Evolutionary conservation across 163 green algal species (phyloP).

Genomic region (Prototheca stagnorum): DNA sequence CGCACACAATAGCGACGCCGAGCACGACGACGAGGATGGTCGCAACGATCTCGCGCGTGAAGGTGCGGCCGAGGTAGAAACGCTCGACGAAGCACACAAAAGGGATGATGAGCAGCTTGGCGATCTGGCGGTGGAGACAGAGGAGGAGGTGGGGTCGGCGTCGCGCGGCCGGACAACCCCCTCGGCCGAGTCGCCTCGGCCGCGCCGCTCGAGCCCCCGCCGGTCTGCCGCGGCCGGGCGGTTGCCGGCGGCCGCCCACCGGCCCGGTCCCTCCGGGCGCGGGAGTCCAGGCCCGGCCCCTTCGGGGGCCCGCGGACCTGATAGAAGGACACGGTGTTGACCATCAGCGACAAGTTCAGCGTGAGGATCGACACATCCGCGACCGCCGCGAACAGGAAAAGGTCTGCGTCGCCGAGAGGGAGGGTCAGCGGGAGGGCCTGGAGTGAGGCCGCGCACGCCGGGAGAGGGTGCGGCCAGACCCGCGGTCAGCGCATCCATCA

Average conservation of each 20-base stretch:
- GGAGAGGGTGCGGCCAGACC: no score
- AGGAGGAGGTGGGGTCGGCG: no score
- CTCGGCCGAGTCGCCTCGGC: not conserved
- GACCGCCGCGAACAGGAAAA: constrained; percentile 54
- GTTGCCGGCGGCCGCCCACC: no score
- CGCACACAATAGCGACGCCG: constrained; percentile 75
- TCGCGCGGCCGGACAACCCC: not conserved
- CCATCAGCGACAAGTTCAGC: constrained; percentile 76
- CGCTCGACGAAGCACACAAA: constrained; percentile 73
- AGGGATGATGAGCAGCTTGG: constrained; percentile 89
- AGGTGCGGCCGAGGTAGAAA: constrained; percentile 48
- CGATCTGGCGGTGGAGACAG: constrained; percentile 46
- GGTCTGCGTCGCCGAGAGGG: constrained; percentile 36
- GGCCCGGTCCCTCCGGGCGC: no score
- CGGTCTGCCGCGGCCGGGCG: no score
- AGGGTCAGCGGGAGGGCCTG: not conserved
- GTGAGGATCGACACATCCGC: constrained; percentile 71
- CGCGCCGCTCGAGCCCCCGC: not conserved
- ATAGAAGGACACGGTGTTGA: constrained; percentile 84
- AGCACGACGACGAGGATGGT: constrained; percentile 53
- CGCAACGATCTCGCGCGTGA: constrained; percentile 39
- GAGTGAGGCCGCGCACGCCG: not conserved
- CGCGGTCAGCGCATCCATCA: no score
- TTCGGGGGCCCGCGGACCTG: constrained; percentile 62
- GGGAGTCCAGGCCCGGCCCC: no score